Evolutionary conservation across 1,284 basidiomycete species (phyloP).

Genomic region (Stygiomarasmius scandens): DNA sequence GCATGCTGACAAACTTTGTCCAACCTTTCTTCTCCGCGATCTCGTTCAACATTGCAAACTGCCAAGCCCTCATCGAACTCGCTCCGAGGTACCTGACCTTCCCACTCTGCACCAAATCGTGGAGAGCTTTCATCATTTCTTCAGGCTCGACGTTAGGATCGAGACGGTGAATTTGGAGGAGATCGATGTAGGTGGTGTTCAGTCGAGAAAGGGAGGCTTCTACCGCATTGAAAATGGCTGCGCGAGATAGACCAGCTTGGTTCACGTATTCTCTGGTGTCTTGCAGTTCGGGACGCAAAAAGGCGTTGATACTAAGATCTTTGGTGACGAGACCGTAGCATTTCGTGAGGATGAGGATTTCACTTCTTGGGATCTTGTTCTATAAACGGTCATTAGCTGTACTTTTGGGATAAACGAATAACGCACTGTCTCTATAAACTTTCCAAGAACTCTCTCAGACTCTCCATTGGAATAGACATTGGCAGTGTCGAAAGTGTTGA

Average conservation of each 20-base stretch:
- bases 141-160: constrained; percentile 36
- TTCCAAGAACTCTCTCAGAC: constrained; percentile 20
- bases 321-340: constrained; percentile 24
- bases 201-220: constrained; percentile 45
- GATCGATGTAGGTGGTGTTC: constrained; percentile 47
- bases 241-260: constrained; percentile 44
- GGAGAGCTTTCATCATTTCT: constrained; percentile 49
- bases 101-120: constrained; percentile 44
- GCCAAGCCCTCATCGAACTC: constrained; percentile 44
- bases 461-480: constrained; percentile 24
- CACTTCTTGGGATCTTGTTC: constrained; percentile 58
- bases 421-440: constrained; percentile 25
- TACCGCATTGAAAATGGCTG: constrained; percentile 47
- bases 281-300: constrained; percentile 8
- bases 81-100: constrained; percentile 48
- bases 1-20: constrained; percentile 41
- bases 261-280: constrained; percentile 41
- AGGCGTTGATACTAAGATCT: background rate
- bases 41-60: constrained; percentile 43
- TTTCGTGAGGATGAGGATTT: constrained; percentile 53
- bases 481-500: constrained; percentile 25
- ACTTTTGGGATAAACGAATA: background rate
- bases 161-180: constrained; percentile 47
- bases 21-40: constrained; percentile 32
- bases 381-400: too few relatives aligned